These are phyloP conservation scores for Trichomonas gallinae DNA, from an alignment of 208 protist genomes.

Conservation along the genomic window DNA sequence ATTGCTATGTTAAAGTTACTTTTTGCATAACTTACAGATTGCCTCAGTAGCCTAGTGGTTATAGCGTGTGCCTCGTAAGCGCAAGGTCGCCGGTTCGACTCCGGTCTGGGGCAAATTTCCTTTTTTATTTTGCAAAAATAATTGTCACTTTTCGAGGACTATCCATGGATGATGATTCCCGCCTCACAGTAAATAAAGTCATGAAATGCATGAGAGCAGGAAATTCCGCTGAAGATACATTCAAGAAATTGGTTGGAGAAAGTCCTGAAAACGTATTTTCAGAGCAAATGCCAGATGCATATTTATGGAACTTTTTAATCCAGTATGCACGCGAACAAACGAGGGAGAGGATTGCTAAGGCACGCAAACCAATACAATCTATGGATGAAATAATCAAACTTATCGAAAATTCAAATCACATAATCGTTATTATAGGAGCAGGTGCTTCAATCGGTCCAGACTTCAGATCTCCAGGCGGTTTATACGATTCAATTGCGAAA, in stretches of 20 bases:
- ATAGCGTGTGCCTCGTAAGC: constrained; percentile 22
- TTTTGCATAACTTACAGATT: neutral
- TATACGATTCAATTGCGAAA: neutral
- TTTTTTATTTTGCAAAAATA: neutral
- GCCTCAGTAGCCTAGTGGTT: constrained; percentile 2
- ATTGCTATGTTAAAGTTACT: neutral
- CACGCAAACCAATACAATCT: neutral
- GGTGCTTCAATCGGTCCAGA: neutral
- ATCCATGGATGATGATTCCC: neutral
- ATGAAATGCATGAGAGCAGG: neutral
- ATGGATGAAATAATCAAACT: neutral
- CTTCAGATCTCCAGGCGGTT: neutral
- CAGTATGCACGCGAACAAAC: neutral
- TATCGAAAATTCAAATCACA: neutral
- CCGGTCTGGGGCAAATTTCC: neutral
- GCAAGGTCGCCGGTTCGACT: constrained; percentile 16
- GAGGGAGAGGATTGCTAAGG: neutral
- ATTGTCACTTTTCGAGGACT: too few relatives aligned
- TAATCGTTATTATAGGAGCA: neutral
- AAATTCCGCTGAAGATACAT: neutral
- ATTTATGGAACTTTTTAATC: neutral
- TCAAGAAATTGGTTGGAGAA: neutral
- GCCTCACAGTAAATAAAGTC: neutral
- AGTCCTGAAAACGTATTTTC: neutral
- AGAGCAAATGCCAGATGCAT: neutral